Evolutionary conservation across 371 early-diverging fungal genomes (phyloP).

Genomic region (Actinomortierella wolfii): DNA sequence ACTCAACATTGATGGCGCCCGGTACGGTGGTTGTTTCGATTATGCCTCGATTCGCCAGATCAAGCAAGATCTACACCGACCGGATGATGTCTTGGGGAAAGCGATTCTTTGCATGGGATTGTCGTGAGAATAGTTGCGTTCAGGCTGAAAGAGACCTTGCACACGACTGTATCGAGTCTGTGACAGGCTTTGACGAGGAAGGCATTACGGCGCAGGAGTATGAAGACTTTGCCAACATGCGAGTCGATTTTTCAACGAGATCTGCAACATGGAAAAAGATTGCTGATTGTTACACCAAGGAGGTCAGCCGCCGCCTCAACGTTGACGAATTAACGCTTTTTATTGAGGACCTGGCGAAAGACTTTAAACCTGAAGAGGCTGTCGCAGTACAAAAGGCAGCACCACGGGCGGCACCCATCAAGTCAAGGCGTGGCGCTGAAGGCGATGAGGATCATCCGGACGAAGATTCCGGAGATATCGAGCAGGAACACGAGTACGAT

Average conservation of each 20-base stretch:
- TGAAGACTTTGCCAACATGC: slow-evolving; percentile 40
- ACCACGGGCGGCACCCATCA: background rate
- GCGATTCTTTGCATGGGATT: slow-evolving; percentile 45
- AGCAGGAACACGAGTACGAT: too few species aligned
- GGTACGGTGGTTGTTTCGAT: slow-evolving; percentile 37
- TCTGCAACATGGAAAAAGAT: slow-evolving; percentile 37
- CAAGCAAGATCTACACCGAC: slow-evolving; percentile 43
- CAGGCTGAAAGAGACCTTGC: slow-evolving; percentile 38
- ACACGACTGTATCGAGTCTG: slow-evolving; percentile 43
- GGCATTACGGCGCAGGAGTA: slow-evolving; percentile 27
- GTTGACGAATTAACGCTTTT: slow-evolving; percentile 29
- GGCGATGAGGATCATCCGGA: too few species aligned
- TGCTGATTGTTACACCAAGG: slow-evolving; percentile 37
- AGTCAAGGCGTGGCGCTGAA: background rate
- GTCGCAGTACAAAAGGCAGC: background rate
- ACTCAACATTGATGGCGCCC: slow-evolving; percentile 35
- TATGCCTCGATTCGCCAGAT: slow-evolving; percentile 36
- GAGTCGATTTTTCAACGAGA: slow-evolving; percentile 26
- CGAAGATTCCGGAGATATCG: too few species aligned
- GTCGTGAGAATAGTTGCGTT: slow-evolving; percentile 33
- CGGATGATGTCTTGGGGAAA: slow-evolving; percentile 46
- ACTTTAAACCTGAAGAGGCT: slow-evolving; percentile 12
- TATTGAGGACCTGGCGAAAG: slow-evolving; percentile 32
- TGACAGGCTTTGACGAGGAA: slow-evolving; percentile 14
- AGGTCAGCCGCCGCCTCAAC: slow-evolving; percentile 34